Evolutionary conservation across 2,329 filamentous ascomycete species (phyloP), one percentile per base, ranked within the genome.

Genomic region (Gnomoniopsis smithogilvyi): DNA sequence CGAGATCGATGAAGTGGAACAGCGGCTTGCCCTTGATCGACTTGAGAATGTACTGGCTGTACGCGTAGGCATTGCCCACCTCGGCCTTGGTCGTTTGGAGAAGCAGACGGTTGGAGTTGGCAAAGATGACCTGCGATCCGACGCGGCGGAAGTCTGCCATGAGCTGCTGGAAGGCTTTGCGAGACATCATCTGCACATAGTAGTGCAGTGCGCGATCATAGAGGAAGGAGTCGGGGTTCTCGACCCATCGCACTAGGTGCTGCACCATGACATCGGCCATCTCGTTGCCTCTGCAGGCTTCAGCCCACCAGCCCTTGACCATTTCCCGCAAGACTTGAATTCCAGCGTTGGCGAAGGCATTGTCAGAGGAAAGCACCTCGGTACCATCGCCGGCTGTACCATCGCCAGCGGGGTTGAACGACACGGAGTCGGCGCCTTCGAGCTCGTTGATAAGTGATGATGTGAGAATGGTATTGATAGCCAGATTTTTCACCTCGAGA

Each of bases 191-290:
- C 72, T 97, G 94, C 56, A 99, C 93, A 69, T 99, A 98, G 78
- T 96, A 95, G 70, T 98, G 92, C 64, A 99, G 75, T 6, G 93
- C 92, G 4, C 90, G 87, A 74, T 99, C 96, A 70, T 98, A 99
- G 59, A 99, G 87, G 75, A 94, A 97, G 0, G 93, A 97, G 51
- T 91, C 89, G 0, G 94, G 91, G 63, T 88, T 95, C 72, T 96
- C 92, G 2, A 98, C 92, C 96, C 96, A 99, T 64, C 96, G 90
- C 21, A 99, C 92, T 4, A 99, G 82, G 73, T 99, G 94, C 69
- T 96, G 93, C 1, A 99, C 95, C 80, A 99, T 92, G 56, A 98
- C 87, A 74, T 99, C 95, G 0, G 96, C 96, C 92, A 99, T 97
- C 45, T 86, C 89, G 67, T 91, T 96, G 41, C 92, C 92, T 62